Evolutionary conservation across 139 green algal species (phyloP).

Genomic region (Chlorella sp.): DNA sequence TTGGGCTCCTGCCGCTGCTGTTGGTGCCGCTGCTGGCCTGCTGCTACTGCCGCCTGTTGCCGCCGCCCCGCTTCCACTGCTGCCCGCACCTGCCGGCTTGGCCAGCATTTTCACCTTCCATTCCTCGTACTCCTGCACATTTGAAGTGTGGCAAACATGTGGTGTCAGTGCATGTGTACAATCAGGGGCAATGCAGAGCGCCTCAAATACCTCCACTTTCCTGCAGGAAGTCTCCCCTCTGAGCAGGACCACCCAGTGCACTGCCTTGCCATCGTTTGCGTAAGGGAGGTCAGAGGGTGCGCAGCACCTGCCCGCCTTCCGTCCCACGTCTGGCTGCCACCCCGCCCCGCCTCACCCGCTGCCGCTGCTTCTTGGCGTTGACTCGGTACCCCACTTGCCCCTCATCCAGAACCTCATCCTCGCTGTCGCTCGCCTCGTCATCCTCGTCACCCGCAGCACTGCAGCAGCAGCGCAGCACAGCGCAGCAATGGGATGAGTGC

Average conservation of each 20-base stretch:
- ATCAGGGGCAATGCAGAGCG: too few species aligned
- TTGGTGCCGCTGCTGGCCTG: too few species aligned
- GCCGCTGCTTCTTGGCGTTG: slow-evolving; percentile 20
- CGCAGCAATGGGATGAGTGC: background rate
- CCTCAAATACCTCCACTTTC: too few species aligned
- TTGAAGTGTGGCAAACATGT: too few species aligned
- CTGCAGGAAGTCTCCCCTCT: too few species aligned
- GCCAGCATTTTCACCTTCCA: slow-evolving; percentile 14
- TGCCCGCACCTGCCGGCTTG: background rate
- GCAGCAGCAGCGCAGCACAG: background rate
- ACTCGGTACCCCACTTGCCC: slow-evolving; percentile 4
- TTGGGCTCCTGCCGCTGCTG: background rate
- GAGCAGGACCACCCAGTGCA: too few species aligned
- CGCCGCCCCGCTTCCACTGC: background rate
- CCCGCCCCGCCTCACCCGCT: slow-evolving; percentile 15
- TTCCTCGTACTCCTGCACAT: slow-evolving; percentile 6
- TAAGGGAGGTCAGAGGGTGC: too few species aligned
- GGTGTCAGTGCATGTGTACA: too few species aligned
- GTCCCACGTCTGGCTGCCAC: too few species aligned
- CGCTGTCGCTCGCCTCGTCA: slow-evolving; percentile 28
- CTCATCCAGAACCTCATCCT: slow-evolving; percentile 37
- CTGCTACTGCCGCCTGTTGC: too few species aligned
- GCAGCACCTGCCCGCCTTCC: background rate
- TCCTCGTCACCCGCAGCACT: slow-evolving; percentile 3
- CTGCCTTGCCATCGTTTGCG: too few species aligned